These are phyloP conservation scores for Ophiostoma montium DNA, from an alignment of 2,329 filamentous ascomycete species.

Conservation along the genomic window DNA sequence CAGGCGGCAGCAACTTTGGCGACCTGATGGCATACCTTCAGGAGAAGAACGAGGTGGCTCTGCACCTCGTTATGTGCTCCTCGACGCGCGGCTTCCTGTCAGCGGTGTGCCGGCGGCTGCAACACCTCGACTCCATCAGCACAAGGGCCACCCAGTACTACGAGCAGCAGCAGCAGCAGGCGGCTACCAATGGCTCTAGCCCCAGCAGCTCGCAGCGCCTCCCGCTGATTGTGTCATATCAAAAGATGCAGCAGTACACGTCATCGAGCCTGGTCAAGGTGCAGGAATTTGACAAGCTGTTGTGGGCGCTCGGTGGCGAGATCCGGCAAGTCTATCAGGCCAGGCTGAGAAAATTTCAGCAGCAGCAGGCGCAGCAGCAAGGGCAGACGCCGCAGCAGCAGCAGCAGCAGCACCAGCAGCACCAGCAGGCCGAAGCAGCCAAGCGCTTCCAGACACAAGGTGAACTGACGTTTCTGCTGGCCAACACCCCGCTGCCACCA, in stretches of 20 bases:
- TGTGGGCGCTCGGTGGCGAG: constrained; percentile 33
- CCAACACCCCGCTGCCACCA: constrained; percentile 28
- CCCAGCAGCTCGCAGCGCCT: constrained; percentile 20
- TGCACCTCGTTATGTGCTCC: constrained; percentile 57
- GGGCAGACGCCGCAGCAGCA: not conserved
- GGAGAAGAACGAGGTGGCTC: constrained; percentile 39
- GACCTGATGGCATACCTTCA: constrained; percentile 39
- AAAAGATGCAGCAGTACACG: constrained; percentile 37
- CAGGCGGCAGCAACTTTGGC: constrained; percentile 24
- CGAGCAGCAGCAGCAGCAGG: constrained; percentile 25
- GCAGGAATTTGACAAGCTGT: constrained; percentile 47
- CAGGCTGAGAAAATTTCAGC: constrained; percentile 17
- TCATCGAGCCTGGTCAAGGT: constrained; percentile 41
- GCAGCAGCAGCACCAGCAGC: constrained; percentile 6
- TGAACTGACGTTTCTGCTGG: constrained; percentile 40
- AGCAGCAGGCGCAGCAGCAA: constrained; percentile 25
- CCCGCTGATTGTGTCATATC: constrained; percentile 42
- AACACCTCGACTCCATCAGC: constrained; percentile 38
- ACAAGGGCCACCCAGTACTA: constrained; percentile 36
- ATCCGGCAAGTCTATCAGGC: constrained; percentile 37
- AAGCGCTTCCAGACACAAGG: constrained; percentile 33
- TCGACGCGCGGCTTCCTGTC: constrained; percentile 60
- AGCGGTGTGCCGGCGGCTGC: constrained; percentile 50
- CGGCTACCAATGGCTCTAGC: not conserved
- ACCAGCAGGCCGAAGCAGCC: constrained; percentile 25